Evolutionary conservation across 352 stramenopile genomes (phyloP).

Genomic region (Pythium brachiatum): DNA sequence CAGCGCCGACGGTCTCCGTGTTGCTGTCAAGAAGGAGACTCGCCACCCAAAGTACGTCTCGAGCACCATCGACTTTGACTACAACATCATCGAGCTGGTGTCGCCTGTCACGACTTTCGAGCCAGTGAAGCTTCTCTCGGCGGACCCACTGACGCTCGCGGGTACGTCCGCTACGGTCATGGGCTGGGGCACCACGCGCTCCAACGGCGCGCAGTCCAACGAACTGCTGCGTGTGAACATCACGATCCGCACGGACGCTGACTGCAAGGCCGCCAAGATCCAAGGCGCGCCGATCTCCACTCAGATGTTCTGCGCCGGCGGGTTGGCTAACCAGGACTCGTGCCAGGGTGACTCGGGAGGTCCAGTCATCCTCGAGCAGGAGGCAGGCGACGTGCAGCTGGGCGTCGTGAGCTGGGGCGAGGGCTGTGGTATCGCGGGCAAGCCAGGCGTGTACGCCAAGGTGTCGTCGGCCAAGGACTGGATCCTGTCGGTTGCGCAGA

Average conservation of each 20-base stretch:
- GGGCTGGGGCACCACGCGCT: constrained; percentile 27
- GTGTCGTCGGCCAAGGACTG: constrained; percentile 41
- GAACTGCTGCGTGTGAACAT: constrained; percentile 41
- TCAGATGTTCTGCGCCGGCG: constrained; percentile 58
- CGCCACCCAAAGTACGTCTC: constrained; percentile 12
- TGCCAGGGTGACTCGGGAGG: constrained; percentile 64
- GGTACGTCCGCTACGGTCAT: constrained; percentile 29
- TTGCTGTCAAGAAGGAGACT: not conserved
- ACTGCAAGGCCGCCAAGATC: constrained; percentile 27
- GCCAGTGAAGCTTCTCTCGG: constrained; percentile 6
- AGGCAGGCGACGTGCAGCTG: constrained; percentile 35
- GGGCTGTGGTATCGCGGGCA: constrained; percentile 42
- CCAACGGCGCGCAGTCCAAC: constrained; percentile 27
- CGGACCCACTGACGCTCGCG: not conserved
- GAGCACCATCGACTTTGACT: constrained; percentile 31
- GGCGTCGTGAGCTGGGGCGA: constrained; percentile 62
- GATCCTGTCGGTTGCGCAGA: constrained; percentile 24
- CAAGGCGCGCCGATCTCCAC: not conserved
- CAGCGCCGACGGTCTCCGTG: constrained; percentile 37
- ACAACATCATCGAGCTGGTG: constrained; percentile 40
- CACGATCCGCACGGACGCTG: constrained; percentile 33
- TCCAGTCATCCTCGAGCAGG: constrained; percentile 38
- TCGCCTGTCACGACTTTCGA: not conserved
- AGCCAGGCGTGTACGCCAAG: constrained; percentile 56
- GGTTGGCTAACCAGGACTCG: constrained; percentile 34